phyloP scores from a whole-genome alignment of 2,329 filamentous ascomycete species.

The Nannizzia gypsea region DNA sequence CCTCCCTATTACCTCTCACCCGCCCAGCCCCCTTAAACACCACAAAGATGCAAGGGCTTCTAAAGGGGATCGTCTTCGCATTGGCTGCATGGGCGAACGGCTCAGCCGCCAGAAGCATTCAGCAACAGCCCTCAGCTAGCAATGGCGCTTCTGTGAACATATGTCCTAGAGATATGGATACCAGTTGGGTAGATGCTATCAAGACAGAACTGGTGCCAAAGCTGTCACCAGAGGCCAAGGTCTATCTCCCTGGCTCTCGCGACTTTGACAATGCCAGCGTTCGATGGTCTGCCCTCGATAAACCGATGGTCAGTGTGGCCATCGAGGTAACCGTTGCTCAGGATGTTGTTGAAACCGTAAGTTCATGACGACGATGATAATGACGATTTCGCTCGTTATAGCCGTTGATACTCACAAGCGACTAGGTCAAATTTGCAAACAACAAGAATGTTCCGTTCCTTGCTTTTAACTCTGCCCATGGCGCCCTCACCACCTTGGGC shows the following conservation, averaged over 20 bases:
- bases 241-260: slow-evolving; percentile 34
- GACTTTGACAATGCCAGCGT: slow-evolving; percentile 30
- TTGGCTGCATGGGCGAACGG: slow-evolving; percentile 19
- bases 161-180: background rate
- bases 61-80: slow-evolving; percentile 17
- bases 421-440: slow-evolving; percentile 40
- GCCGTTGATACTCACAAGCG: background rate
- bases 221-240: slow-evolving; percentile 30
- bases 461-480: slow-evolving; percentile 43
- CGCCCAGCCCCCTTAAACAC: background rate
- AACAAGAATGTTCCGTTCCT: slow-evolving; percentile 40
- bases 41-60: slow-evolving; percentile 4
- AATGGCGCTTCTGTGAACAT: slow-evolving; percentile 5
- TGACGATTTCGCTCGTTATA: no score
- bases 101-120: slow-evolving; percentile 10
- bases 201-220: slow-evolving; percentile 15
- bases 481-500: slow-evolving; percentile 39
- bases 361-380: no score
- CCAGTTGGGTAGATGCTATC: slow-evolving; percentile 10
- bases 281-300: slow-evolving; percentile 38
- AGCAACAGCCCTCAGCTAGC: background rate
- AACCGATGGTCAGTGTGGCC: slow-evolving; percentile 36
- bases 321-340: slow-evolving; percentile 38
- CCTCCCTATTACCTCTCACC: background rate
- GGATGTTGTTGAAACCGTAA: slow-evolving; percentile 41